Conservation (phyloP, 208 protist species). For the Trypanosoma mega region DNA sequence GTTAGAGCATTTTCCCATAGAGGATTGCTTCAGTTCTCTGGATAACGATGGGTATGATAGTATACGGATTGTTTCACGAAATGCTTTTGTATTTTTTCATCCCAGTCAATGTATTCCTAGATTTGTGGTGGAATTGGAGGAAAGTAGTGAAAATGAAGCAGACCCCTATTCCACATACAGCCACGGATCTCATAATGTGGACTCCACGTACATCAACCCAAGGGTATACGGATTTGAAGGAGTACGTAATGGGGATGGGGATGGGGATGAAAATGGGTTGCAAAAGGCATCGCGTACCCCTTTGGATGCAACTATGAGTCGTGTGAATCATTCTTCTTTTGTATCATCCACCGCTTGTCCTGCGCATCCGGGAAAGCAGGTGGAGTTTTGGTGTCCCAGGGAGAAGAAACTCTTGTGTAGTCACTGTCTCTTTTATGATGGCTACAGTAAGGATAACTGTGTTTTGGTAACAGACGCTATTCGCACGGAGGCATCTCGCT, state of each 20-base stretch:
- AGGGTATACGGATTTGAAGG: too few relatives aligned
- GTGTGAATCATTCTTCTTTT: neutral
- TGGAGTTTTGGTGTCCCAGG: conserved; percentile 74
- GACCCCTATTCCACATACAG: too few relatives aligned
- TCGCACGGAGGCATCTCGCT: conserved; percentile 37
- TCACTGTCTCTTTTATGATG: conserved; percentile 76
- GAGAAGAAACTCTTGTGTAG: conserved; percentile 75
- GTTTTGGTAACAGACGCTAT: conserved; percentile 54
- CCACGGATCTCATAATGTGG: too few relatives aligned
- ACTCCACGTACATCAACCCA: too few relatives aligned
- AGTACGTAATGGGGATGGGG: too few relatives aligned
- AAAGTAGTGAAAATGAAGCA: neutral
- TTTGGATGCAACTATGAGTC: neutral
- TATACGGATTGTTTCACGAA: conserved; percentile 36
- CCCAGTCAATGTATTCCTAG: conserved; percentile 46
- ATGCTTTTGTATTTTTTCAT: conserved; percentile 54
- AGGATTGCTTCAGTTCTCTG: conserved; percentile 65
- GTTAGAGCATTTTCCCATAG: conserved; percentile 54
- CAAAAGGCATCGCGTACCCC: too few relatives aligned
- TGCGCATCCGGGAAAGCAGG: conserved; percentile 52
- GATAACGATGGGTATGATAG: conserved; percentile 62
- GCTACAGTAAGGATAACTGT: conserved; percentile 68
- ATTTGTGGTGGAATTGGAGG: conserved; percentile 41
- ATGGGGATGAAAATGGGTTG: too few relatives aligned
- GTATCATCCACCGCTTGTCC: conserved; percentile 30